Base-by-base conservation (phyloP, 257 asterid genomes). In the Hygrophila difformis region DNA sequence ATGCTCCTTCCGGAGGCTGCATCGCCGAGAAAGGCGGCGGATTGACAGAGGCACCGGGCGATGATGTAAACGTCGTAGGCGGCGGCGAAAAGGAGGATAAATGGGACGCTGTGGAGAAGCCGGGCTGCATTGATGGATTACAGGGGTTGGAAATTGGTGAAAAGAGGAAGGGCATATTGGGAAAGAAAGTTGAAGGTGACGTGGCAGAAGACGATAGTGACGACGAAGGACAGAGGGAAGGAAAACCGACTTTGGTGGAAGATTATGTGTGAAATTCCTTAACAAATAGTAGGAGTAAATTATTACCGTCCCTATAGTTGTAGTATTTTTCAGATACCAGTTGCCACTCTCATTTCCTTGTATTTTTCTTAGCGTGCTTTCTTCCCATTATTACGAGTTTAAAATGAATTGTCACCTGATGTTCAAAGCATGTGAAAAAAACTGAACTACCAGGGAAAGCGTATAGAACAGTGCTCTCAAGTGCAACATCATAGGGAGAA, bases 121-220 rank as follows among this genome's bases (percentile, higher is more conserved):
- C 49, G 21, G 66, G 79, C 12, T 83, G 94, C 53, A 76, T 76
- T 5, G 94, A 73, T 56, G 91, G 81, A 8, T 34, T 81, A 64
- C 68, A 43, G 52, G 94, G 94, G 34, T 24, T 81, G 79, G 75
- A 57, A 53, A 74, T 84, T 55, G 83, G 71, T 14, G 77, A 10
- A 11, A 60, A 66, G 65, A 22, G 66, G n/a, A 24, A 56, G 65
- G 79, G 70, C 22, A 40, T 43, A 7, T 44, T 51, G 63, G 79
- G 73, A 2, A 73, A 73, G 57, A 68, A 56, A 18, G 37, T 12
- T 3, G 24, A 44, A 19, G 50, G 18, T 58, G 73, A 60, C 36
- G 72, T 44, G 52, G 76, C 12, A 7, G 77, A 52, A 5, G 67
- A 39, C 19, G 60, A 63, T 15, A n/a, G n/a, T n/a, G n/a, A n/a